Percentiles rank a stretch among this genome's conserved stretches.
Evolutionary conservation across 2,329 filamentous ascomycete genomes (phyloP).

Genomic region (Monosporascus sp.): DNA sequence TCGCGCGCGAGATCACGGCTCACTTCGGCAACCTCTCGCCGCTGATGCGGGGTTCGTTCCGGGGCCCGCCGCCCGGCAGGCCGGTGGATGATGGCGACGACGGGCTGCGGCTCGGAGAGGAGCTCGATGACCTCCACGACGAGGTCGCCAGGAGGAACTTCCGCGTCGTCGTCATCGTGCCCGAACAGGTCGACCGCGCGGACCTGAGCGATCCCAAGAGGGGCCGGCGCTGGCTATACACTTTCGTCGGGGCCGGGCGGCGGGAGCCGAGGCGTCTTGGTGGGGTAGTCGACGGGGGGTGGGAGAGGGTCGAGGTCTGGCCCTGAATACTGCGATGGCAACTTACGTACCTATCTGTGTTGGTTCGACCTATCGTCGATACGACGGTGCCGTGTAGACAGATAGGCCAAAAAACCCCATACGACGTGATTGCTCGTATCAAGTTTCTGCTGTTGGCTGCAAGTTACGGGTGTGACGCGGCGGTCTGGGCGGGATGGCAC

Average conservation of each 20-base stretch:
- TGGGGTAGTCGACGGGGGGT: constrained; percentile 42
- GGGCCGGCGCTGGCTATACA: constrained; percentile 63
- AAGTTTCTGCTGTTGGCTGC: too few relatives aligned
- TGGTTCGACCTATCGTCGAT: too few relatives aligned
- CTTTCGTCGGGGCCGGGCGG: constrained; percentile 41
- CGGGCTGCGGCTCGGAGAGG: constrained; percentile 50
- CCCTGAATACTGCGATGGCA: constrained; percentile 32
- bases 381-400: too few relatives aligned
- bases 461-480: too few relatives aligned
- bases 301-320: constrained; percentile 70
- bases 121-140: constrained; percentile 68
- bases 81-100: constrained; percentile 44
- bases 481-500: too few relatives aligned
- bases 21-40: constrained; percentile 90
- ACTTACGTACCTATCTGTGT: too few relatives aligned
- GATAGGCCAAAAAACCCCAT: too few relatives aligned
- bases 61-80: constrained; percentile 64
- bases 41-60: constrained; percentile 71
- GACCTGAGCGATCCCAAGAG: constrained; percentile 65
- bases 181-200: constrained; percentile 69
- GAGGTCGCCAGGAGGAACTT: constrained; percentile 69
- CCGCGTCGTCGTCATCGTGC: constrained; percentile 75
- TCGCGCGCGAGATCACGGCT: constrained; percentile 72
- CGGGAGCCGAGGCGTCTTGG: constrained; percentile 24
- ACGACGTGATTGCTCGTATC: too few relatives aligned